Percentiles rank a stretch among this genome's conserved stretches.
These are phyloP conservation scores for Calocybe gangraenosa DNA, from an alignment of 768 basidiomycete genomes.

Conservation along the genomic window DNA sequence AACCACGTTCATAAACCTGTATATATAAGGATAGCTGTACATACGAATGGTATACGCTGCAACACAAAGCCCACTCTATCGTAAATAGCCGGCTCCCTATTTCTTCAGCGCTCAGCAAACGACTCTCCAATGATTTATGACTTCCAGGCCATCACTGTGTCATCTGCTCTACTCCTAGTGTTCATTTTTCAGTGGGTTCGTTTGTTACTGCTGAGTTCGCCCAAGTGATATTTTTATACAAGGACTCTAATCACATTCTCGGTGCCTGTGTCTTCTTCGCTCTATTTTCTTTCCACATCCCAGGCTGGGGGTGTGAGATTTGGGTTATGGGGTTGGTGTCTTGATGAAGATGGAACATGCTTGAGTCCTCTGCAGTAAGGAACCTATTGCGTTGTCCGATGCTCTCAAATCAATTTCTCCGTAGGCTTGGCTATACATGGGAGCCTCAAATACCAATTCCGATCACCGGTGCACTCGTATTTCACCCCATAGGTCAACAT, in stretches of 20 bases:
- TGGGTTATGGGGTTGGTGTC: constrained; percentile 41
- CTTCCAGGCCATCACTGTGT: constrained; percentile 4
- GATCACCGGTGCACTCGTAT: constrained; percentile 29
- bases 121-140: constrained; percentile 6
- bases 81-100: no score
- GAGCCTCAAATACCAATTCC: constrained; percentile 28
- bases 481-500: constrained; percentile 32
- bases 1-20: no score
- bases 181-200: constrained; percentile 11
- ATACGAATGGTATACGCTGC: no score
- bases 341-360: constrained; percentile 27
- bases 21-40: no score
- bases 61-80: no score
- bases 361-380: constrained; percentile 24
- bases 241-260: constrained; percentile 33
- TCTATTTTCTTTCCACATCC: constrained; percentile 34
- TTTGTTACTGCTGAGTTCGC: background rate
- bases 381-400: background rate
- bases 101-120: background rate
- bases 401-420: background rate
- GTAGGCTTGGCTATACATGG: constrained; percentile 35
- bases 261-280: constrained; percentile 23
- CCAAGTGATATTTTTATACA: background rate
- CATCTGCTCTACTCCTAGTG: constrained; percentile 5
- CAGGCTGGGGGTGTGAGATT: constrained; percentile 36